Conservation (phyloP, 495 filamentous ascomycete species). For the Penicillium cataractarum region DNA sequence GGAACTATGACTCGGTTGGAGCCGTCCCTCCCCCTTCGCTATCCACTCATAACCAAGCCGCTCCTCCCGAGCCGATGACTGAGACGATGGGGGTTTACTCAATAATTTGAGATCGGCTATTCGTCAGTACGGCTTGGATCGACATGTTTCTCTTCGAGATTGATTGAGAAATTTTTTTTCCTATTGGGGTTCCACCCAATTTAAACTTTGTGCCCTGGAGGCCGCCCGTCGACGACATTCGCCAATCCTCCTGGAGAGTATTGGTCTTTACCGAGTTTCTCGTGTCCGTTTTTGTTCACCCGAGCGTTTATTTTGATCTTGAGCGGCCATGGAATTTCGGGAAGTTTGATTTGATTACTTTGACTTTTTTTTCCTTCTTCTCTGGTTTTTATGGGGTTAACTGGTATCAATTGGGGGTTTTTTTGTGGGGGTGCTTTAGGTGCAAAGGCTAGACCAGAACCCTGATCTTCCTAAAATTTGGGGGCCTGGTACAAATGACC, state of each 20-base stretch:
- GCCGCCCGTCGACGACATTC: conserved; percentile 1
- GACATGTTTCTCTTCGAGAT: conserved; percentile 17
- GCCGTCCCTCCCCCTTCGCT: conserved; percentile 16
- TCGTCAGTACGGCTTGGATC: conserved; percentile 25
- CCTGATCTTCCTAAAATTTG: conserved; percentile 3
- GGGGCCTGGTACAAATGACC: background rate
- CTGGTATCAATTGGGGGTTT: background rate
- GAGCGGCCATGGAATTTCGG: background rate
- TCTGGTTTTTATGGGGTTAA: background rate
- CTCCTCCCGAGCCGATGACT: conserved; percentile 19
- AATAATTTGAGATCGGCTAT: conserved; percentile 16
- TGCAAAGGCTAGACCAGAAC: conserved; percentile 2
- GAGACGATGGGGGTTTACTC: conserved; percentile 12
- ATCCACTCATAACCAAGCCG: conserved; percentile 16
- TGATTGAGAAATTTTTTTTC: conserved; percentile 6
- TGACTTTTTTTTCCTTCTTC: background rate
- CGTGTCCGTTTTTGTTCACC: conserved; percentile 7
- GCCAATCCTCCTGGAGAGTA: conserved; percentile 16
- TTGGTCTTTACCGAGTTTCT: conserved; percentile 9
- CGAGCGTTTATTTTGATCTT: conserved; percentile 7
- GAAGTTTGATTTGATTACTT: background rate
- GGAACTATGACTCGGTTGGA: conserved; percentile 28
- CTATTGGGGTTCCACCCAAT: conserved; percentile 3
- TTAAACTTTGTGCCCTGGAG: conserved; percentile 26
- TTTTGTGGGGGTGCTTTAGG: background rate